Evolutionary conservation across 202 grass and related monocot genomes (phyloP).

Genomic region (Panicum hallii): DNA sequence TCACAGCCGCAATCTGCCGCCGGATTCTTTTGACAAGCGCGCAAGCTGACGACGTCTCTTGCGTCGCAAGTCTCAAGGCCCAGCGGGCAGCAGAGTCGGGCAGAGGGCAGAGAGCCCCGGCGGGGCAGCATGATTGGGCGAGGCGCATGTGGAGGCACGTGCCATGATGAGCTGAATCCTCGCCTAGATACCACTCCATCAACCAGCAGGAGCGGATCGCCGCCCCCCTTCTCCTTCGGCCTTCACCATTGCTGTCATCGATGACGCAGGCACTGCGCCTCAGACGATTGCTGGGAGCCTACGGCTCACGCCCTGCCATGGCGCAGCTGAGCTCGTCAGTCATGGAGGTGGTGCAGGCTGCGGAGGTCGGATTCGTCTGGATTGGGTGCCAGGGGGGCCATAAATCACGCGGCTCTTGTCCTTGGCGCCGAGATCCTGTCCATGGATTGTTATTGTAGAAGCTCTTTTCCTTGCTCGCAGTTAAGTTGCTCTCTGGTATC

Average conservation of each 20-base stretch:
- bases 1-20: slow-evolving; percentile 6
- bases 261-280: neutral
- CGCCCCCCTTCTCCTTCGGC: no score
- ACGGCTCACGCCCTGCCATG: neutral
- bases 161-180: slow-evolving; percentile 49
- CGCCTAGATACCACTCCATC: slow-evolving; percentile 34
- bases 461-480: neutral
- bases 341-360: no score
- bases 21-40: slow-evolving; percentile 27
- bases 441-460: neutral
- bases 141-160: slow-evolving; percentile 45
- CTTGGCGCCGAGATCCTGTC: slow-evolving; percentile 30
- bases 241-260: slow-evolving; percentile 39
- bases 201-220: neutral
- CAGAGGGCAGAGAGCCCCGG: neutral
- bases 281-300: neutral
- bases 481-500: neutral
- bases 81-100: neutral
- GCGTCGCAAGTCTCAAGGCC: slow-evolving; percentile 24
- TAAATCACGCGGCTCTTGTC: slow-evolving; percentile 19
- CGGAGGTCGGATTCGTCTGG: slow-evolving; percentile 17
- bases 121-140: slow-evolving; percentile 31
- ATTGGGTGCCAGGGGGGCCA: neutral
- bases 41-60: slow-evolving; percentile 39
- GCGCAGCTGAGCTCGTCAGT: neutral